Evolutionary conservation across 2,329 filamentous ascomycete genomes (phyloP).

Genomic region (Venturia pyrina): DNA sequence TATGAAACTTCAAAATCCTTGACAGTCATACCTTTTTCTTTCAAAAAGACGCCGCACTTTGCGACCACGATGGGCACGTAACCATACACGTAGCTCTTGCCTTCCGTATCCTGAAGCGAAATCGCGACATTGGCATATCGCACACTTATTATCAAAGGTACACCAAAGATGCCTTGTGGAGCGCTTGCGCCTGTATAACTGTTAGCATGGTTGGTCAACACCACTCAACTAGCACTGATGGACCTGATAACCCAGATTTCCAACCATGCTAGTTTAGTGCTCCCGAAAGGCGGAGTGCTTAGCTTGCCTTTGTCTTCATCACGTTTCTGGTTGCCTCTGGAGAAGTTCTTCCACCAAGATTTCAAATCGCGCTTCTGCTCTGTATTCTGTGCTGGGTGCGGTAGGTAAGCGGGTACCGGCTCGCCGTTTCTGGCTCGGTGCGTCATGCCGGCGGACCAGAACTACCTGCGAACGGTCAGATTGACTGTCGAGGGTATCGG

Average conservation of each 20-base stretch:
- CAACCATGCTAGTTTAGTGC: neutral
- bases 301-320: constrained; percentile 52
- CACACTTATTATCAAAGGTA: constrained; percentile 88
- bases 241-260: neutral
- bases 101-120: constrained; percentile 83
- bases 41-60: constrained; percentile 93
- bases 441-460: constrained; percentile 24
- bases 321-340: constrained; percentile 53
- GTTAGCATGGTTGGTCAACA: neutral
- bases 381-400: neutral
- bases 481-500: neutral
- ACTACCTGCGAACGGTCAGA: neutral
- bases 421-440: constrained; percentile 34
- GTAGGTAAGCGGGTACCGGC: constrained; percentile 31
- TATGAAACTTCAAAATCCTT: neutral
- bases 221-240: neutral
- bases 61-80: constrained; percentile 98
- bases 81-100: constrained; percentile 94
- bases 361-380: constrained; percentile 51
- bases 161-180: constrained; percentile 74
- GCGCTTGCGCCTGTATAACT: constrained; percentile 9
- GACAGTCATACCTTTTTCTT: constrained; percentile 74
- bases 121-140: constrained; percentile 97
- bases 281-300: constrained; percentile 7
- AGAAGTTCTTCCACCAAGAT: constrained; percentile 97